Conservation (phyloP, 345 rosid species). For the Chamaenerion angustifolium region DNA sequence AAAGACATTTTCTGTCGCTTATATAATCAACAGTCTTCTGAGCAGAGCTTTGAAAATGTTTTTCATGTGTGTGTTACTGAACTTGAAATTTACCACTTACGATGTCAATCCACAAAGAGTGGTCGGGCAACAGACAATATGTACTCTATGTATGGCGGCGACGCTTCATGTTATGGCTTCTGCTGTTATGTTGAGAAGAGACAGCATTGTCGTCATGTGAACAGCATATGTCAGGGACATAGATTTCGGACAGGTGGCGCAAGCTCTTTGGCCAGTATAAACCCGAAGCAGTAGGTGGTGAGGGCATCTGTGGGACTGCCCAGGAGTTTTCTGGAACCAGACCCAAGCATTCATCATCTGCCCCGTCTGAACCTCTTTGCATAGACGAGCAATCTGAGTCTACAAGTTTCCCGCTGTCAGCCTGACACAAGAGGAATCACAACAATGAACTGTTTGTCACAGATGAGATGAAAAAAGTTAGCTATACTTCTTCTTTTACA, state of each 20-base stretch:
- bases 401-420: conserved; percentile 52
- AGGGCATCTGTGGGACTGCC: conserved; percentile 78
- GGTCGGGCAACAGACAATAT: conserved; percentile 1
- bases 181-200: not conserved
- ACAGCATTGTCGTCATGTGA: conserved; percentile 11
- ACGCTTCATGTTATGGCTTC: not conserved
- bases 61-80: not conserved
- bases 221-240: conserved; percentile 59
- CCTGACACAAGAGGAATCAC: conserved; percentile 23
- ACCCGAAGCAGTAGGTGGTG: conserved; percentile 95
- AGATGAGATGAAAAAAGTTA: not conserved
- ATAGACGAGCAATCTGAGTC: conserved; percentile 64
- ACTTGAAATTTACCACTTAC: not conserved
- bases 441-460: not conserved
- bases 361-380: conserved; percentile 53
- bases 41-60: not conserved
- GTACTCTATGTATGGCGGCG: conserved; percentile 6
- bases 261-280: conserved; percentile 58
- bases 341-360: conserved; percentile 42
- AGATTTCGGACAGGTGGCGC: conserved; percentile 23
- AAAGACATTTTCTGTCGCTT: too few species aligned
- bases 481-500: too few species aligned
- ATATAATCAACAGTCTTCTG: not conserved
- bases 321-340: conserved; percentile 51
- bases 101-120: too few species aligned